Conservation (phyloP, 2,329 filamentous ascomycete genomes). For the Penicillium paneum region DNA sequence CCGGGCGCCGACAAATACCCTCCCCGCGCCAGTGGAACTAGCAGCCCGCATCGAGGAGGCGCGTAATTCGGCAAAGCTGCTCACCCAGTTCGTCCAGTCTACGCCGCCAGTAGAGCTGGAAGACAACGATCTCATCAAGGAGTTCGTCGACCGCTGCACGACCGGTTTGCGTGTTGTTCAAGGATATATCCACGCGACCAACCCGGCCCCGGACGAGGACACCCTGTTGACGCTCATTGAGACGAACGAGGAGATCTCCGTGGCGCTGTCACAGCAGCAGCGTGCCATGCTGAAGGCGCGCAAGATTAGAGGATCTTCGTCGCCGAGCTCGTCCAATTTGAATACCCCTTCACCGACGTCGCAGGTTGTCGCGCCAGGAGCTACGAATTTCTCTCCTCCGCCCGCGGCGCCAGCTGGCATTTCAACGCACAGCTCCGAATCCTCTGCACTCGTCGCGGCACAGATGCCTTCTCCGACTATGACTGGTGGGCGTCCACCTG, state of each 20-base stretch:
- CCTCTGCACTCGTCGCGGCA: constrained; percentile 4
- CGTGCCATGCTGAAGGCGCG: constrained; percentile 66
- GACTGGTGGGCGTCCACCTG: constrained; percentile 12
- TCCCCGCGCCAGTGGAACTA: constrained; percentile 72
- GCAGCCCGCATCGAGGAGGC: constrained; percentile 84
- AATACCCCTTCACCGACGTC: constrained; percentile 20
- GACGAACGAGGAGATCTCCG: constrained; percentile 85
- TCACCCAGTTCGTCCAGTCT: constrained; percentile 87
- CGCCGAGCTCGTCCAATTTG: constrained; percentile 9
- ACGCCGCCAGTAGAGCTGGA: constrained; percentile 74
- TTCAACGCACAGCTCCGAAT: not conserved
- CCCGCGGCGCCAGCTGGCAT: not conserved
- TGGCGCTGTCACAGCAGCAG: constrained; percentile 79
- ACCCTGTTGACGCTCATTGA: constrained; percentile 93
- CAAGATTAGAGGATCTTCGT: constrained; percentile 32
- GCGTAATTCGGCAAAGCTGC: constrained; percentile 80
- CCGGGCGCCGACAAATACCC: constrained; percentile 40
- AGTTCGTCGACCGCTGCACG: constrained; percentile 84
- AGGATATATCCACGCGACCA: constrained; percentile 74
- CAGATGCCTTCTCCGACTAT: constrained; percentile 10
- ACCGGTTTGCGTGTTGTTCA: constrained; percentile 79
- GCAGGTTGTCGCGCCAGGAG: constrained; percentile 15
- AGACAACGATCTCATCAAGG: constrained; percentile 81
- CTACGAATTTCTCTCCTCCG: constrained; percentile 10
- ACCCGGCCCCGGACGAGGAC: constrained; percentile 83